Evolutionary conservation across 2,329 filamentous ascomycete species (phyloP).

Genomic region (Xylaria sp.): DNA sequence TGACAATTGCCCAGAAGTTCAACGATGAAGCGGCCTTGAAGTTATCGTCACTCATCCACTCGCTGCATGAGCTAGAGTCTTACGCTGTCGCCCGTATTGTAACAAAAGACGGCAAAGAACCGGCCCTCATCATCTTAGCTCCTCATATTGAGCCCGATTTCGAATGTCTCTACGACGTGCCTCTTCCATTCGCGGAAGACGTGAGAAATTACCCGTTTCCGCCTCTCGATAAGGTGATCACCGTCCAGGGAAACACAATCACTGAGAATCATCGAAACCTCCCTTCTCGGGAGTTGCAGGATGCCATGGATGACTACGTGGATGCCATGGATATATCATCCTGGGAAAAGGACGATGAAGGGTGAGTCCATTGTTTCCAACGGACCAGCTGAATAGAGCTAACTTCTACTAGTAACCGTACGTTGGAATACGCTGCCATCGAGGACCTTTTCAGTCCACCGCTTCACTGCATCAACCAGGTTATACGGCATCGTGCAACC

Average conservation of each 20-base stretch:
- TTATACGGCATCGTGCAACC: conserved; percentile 83
- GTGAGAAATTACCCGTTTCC: conserved; percentile 91
- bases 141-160: conserved; percentile 82
- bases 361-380: conserved; percentile 58
- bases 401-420: conserved; percentile 43
- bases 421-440: conserved; percentile 76
- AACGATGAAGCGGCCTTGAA: conserved; percentile 87
- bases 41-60: conserved; percentile 88
- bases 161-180: conserved; percentile 89
- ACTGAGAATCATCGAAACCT: conserved; percentile 86
- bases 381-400: conserved; percentile 34
- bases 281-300: conserved; percentile 76
- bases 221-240: conserved; percentile 86
- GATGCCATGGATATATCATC: conserved; percentile 89
- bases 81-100: conserved; percentile 90
- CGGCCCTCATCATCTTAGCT: conserved; percentile 79
- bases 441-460: conserved; percentile 87
- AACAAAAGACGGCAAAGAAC: conserved; percentile 82
- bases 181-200: conserved; percentile 93
- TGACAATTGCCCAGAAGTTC: conserved; percentile 79
- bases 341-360: conserved; percentile 78
- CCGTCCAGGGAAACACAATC: conserved; percentile 82
- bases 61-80: conserved; percentile 83
- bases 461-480: conserved; percentile 89
- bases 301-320: conserved; percentile 91